phyloP scores from a whole-genome alignment of 2,329 filamentous ascomycete species.

The Penicillium verrucosum region DNA sequence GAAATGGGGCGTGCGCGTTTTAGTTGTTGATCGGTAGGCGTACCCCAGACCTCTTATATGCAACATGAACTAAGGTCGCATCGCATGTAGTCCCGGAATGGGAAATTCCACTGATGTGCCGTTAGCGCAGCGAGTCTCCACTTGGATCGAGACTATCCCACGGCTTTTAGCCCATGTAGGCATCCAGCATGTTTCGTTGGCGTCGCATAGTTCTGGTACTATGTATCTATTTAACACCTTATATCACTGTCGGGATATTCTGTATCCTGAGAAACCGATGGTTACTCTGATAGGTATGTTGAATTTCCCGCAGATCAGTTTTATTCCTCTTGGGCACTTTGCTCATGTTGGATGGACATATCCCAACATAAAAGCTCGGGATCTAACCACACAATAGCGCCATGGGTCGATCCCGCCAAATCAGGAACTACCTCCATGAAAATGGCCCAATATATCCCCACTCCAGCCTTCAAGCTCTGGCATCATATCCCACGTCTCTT shows the following conservation, averaged over 20 bases:
- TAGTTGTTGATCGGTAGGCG: conserved; percentile 7
- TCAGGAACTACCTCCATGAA: conserved; percentile 33
- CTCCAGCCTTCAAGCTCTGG: conserved; percentile 25
- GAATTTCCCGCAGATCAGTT: not conserved
- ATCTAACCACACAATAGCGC: conserved; percentile 33
- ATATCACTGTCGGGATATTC: conserved; percentile 30
- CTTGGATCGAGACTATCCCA: conserved; percentile 45
- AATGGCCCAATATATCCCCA: conserved; percentile 25
- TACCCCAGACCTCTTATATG: not conserved
- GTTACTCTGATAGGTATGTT: not conserved
- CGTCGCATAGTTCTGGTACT: conserved; percentile 43
- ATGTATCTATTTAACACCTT: conserved; percentile 46
- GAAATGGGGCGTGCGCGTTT: conserved; percentile 3
- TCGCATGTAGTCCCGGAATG: conserved; percentile 39
- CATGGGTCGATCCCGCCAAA: conserved; percentile 43
- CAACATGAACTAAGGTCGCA: not conserved
- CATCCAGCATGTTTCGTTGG: conserved; percentile 39
- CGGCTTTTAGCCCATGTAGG: conserved; percentile 36
- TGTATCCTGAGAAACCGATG: conserved; percentile 14
- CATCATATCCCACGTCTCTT: conserved; percentile 30
- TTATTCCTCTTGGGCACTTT: not conserved
- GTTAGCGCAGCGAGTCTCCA: conserved; percentile 34
- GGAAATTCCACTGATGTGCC: conserved; percentile 43
- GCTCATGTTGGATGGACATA: not conserved
- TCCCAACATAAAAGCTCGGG: not conserved